Evolutionary conservation across 1,284 basidiomycete species (phyloP), one percentile per base, ranked within the genome.

Genomic region (Mycosarcoma maydis): DNA sequence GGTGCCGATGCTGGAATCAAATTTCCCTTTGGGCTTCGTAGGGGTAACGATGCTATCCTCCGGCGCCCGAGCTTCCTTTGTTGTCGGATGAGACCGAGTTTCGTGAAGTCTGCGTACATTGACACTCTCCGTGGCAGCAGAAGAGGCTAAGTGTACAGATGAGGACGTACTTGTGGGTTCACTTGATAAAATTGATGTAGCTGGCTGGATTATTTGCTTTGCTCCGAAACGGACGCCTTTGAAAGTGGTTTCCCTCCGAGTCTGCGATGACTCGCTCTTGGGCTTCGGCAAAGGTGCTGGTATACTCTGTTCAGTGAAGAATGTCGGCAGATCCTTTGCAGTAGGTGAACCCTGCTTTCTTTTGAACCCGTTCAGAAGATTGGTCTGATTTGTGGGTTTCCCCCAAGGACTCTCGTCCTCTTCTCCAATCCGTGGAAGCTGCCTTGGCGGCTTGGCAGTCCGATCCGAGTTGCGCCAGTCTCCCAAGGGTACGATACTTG

Each of bases 381-480:
- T 71, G 6, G 61, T 57, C 26, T 71, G 68, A 23, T 65, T 66
- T 3, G 56, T 54, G 2, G 61, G 68, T 30, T 53, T 65, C 6
- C 68, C 68, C 68, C 68, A 71, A 4, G 68, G 68, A 37, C 49
- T 66, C 26, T 66, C 61, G 24, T 66, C 57, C 20, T 65, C 54
- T 6, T 65, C 53, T 19, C 61, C 68, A 24, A 65, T 57, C 2
- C 51, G 45, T 0, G 68, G 68, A 2, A 71, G 49, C 42, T 44
- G 61, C 16, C 49, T 26, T 4, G 61, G 61, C 38, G 57, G 33
- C 27, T 58, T 65, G 4, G 68, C 61, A 5, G 41, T n/a, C 6
- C 56, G 26, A 29, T 60, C 44, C 16, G 65, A 24, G 13, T 70
- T 64, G 4, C 60, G 42, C 67, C 67, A 70, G 38, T 69, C 54